Base-by-base conservation (phyloP, 129 eudicot genomes). In the Calendula officinalis region DNA sequence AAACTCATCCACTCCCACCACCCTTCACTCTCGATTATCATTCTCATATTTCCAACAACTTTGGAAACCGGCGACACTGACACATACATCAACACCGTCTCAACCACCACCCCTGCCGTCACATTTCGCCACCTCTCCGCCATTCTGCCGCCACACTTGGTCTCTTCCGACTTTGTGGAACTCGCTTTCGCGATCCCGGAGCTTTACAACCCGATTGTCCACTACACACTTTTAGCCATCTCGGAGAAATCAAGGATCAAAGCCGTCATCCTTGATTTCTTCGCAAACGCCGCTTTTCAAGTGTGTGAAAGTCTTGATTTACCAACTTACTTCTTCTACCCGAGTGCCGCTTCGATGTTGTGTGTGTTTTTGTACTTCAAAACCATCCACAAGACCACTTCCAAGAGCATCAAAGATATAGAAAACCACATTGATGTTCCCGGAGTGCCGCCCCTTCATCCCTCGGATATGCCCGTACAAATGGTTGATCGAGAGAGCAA, bases 51-150 rank as follows among this genome's bases (percentile, higher is more conserved):
- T 47, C 35, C 37, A 41, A 41, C 68, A 2, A 72, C 80, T 8
- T 69, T 60, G 80, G 44, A 71, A 72, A 55, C 82, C 55, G 71
- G 69, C 67, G 6, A 77, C 38, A 60, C 73, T 53, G 72, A 81
- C 44, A 3, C 83, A 37, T 82, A 64, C 45, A 51, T 82, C 44
- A 47, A 36, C 71, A 64, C 37, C 51, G 63, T 82, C 70, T 61
- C 78, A 33, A 16, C 84, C 64, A 17, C 76, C 56, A 43, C 39
- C 42, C 81, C 92, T 3, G 78, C 94, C 71, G 70, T 85, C 69
- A 55, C 68, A 5, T 85, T 78, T 75, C 80, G 48, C 66, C 70
- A 55, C 37, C 82, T 81, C 81, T 69, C 61, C 64, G 34, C 8
- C 62, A 12, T 42, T 38, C 5, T 15, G 33, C 44, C 27, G 34